Conservation (phyloP, 2,329 filamentous ascomycete species). For the Zasmidium citrigriseum region DNA sequence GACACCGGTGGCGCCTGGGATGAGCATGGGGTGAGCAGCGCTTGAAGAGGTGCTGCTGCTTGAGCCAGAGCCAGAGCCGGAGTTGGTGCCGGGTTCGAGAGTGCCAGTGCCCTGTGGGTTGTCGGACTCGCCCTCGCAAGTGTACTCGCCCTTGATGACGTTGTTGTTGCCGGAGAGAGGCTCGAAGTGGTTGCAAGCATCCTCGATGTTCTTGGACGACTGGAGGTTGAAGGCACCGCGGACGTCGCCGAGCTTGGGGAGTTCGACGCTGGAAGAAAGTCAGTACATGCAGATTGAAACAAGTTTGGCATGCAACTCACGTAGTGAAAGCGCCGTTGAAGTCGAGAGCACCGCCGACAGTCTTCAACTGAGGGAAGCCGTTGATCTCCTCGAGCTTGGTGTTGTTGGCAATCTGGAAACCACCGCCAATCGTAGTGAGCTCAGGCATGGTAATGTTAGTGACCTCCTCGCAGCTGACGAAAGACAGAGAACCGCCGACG, state of each 20-base stretch:
- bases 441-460: slow-evolving; percentile 74
- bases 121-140: slow-evolving; percentile 41
- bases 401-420: slow-evolving; percentile 89
- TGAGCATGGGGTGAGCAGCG: slow-evolving; percentile 44
- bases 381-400: slow-evolving; percentile 66
- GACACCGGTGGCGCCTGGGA: slow-evolving; percentile 46
- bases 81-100: slow-evolving; percentile 25
- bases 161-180: slow-evolving; percentile 40
- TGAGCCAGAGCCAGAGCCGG: slow-evolving; percentile 28
- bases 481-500: slow-evolving; percentile 60
- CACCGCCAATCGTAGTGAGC: slow-evolving; percentile 71
- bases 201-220: slow-evolving; percentile 44
- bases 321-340: slow-evolving; percentile 80
- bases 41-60: slow-evolving; percentile 31
- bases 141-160: slow-evolving; percentile 46
- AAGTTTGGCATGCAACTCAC: slow-evolving; percentile 60
- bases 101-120: slow-evolving; percentile 38
- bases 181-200: slow-evolving; percentile 45
- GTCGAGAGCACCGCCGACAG: slow-evolving; percentile 77
- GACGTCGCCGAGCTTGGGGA: slow-evolving; percentile 58
- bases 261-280: slow-evolving; percentile 60
- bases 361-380: slow-evolving; percentile 68
- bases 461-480: slow-evolving; percentile 58
- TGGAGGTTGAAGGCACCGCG: slow-evolving; percentile 54
- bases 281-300: slow-evolving; percentile 27